phyloP scores from a whole-genome alignment of 2,329 filamentous ascomycete genomes.

The Aureobasidium musti region DNA sequence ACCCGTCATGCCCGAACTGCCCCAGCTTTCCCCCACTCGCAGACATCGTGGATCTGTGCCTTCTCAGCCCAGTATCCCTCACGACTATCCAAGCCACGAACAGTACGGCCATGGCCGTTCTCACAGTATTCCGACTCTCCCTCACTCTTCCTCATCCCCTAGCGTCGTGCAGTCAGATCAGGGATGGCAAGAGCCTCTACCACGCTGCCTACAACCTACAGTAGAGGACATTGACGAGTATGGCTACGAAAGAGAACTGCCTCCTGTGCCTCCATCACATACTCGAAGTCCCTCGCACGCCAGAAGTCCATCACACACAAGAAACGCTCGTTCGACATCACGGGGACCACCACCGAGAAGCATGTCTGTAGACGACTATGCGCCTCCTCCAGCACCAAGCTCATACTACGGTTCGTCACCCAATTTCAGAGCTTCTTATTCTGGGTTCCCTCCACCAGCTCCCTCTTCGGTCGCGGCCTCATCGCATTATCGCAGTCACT shows the following conservation, averaged over 20 bases:
- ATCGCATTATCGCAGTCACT: constrained; percentile 30
- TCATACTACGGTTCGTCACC: constrained; percentile 20
- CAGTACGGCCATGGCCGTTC: constrained; percentile 9
- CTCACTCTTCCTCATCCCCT: constrained; percentile 24
- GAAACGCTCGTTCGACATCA: constrained; percentile 30
- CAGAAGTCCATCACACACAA: constrained; percentile 39
- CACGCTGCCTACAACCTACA: constrained; percentile 58
- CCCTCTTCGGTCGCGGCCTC: constrained; percentile 31
- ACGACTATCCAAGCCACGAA: constrained; percentile 12
- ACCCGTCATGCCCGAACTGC: constrained; percentile 41
- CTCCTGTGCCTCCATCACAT: constrained; percentile 42
- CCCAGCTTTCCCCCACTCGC: constrained; percentile 39
- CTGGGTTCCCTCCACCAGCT: constrained; percentile 27
- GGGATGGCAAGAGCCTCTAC: constrained; percentile 27
- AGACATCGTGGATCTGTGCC: constrained; percentile 35
- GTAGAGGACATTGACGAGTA: constrained; percentile 61
- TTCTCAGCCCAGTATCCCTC: constrained; percentile 35
- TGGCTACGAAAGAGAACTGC: constrained; percentile 40
- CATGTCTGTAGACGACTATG: constrained; percentile 39
- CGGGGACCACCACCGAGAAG: constrained; percentile 33
- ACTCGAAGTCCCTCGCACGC: constrained; percentile 39
- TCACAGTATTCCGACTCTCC: constrained; percentile 16
- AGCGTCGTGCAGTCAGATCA: constrained; percentile 11
- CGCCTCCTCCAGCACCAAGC: constrained; percentile 37
- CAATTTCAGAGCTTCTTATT: constrained; percentile 24